Base-by-base conservation (phyloP, 805 yeast genomes). In the Tetrapisispora pingtungensis region DNA sequence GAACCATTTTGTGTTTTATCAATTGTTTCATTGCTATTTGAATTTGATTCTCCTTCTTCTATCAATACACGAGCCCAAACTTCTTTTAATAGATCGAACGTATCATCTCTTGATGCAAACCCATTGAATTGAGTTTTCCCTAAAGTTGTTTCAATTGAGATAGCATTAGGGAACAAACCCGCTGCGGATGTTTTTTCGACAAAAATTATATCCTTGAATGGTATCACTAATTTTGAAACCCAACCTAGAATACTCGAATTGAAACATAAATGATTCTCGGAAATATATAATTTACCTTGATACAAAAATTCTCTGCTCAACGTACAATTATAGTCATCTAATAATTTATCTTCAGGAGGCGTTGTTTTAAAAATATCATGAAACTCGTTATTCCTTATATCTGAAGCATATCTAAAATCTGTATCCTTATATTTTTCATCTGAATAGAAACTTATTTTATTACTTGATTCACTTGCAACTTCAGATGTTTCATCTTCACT, bases 311-410 rank as follows among this genome's bases (percentile, higher is more conserved):
- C 97, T 48, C 87, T 71, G 50, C 89, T 82, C 44, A 90, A 66
- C 0, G 97, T 96, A 69, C 97, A 93, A 30, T 88, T 77, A 55
- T 83, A 89, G 54, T 88, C 97, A 56, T 87, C 96, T 31, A 90
- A 61, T 14, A 90, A 66, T 42, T 82, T 69, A 55, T 90, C 97
- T 38, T 77, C 73, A 20, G 66, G 65, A 2, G 89, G 84, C 2
- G 87, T 66, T 10, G 78, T 70, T 45, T 79, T 71, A 68, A 93
- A 93, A 1, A 82, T 52, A 32, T 70, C 73, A 62, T 89, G 97
- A 61, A 87, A 93, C 33, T 85, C 95, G 5, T 71, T 67, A 56
- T 88, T 74, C 43, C 94, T 68, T 40, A 72, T 72, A 43, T 70
- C 70, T 2, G 80, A 67, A 1, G 96, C 87, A 56, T 71, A 84